Conservation (phyloP, 2,329 filamentous ascomycete species). For the Daldinia sp. region DNA sequence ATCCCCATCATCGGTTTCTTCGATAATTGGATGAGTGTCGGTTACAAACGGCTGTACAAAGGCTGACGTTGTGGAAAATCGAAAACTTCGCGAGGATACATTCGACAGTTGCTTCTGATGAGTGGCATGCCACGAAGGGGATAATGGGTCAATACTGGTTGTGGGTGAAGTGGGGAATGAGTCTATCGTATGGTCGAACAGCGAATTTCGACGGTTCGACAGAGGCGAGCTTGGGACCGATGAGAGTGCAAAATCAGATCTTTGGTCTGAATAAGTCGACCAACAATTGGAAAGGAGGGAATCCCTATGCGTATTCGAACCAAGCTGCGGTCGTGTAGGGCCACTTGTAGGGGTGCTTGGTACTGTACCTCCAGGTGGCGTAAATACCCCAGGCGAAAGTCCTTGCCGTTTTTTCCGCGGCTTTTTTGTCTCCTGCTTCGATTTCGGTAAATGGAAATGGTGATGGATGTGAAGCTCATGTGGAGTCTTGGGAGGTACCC, state of each 20-base stretch:
- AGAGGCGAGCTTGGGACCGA: constrained; percentile 86
- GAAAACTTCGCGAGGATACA: constrained; percentile 65
- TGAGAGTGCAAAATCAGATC: constrained; percentile 74
- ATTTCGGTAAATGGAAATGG: constrained; percentile 80
- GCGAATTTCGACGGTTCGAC: constrained; percentile 77
- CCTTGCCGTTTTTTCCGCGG: constrained; percentile 79
- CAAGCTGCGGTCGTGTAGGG: constrained; percentile 54
- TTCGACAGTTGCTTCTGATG: constrained; percentile 70
- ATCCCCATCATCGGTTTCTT: constrained; percentile 52
- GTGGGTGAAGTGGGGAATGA: constrained; percentile 84
- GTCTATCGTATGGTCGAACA: constrained; percentile 82
- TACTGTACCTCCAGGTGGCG: constrained; percentile 61
- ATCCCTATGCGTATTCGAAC: constrained; percentile 61
- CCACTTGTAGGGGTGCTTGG: constrained; percentile 58
- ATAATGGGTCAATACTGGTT: constrained; percentile 77
- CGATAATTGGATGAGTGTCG: constrained; percentile 48
- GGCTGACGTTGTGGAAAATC: constrained; percentile 47
- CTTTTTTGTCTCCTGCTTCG: constrained; percentile 71
- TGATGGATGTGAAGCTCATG: constrained; percentile 93
- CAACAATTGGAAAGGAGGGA: constrained; percentile 68
- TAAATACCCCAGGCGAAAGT: constrained; percentile 71
- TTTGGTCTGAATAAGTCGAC: constrained; percentile 71
- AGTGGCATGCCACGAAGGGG: constrained; percentile 65
- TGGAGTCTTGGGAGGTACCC: constrained; percentile 60
- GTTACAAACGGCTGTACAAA: constrained; percentile 42